Percentiles rank a stretch among this genome's conserved stretches.
These are phyloP conservation scores for Singerocomus rubriflavus DNA, from an alignment of 1,284 basidiomycete genomes.

Conservation along the genomic window DNA sequence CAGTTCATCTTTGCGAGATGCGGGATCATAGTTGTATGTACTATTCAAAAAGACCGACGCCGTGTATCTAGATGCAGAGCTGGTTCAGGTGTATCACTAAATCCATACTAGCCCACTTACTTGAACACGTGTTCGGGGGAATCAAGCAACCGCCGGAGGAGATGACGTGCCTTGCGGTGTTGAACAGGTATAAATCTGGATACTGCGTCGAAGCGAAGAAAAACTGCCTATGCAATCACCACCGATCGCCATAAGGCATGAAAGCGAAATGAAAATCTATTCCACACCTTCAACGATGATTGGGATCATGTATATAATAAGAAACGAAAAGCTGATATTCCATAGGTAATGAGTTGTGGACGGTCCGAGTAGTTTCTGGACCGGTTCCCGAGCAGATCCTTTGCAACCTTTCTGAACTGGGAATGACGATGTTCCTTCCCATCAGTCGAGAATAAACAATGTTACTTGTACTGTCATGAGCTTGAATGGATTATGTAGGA, in stretches of 20 bases:
- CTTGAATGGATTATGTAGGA: background rate
- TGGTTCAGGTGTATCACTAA: background rate
- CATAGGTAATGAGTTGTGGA: conserved; percentile 4
- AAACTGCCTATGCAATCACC: conserved; percentile 15
- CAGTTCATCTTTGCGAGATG: conserved; percentile 10
- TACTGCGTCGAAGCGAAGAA: conserved; percentile 1
- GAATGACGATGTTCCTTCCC: conserved; percentile 17
- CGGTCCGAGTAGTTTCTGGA: conserved; percentile 20
- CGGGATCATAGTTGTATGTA: conserved; percentile 17
- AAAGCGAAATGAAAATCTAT: background rate
- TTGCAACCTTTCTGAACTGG: conserved; percentile 22
- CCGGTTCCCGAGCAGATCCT: conserved; percentile 12
- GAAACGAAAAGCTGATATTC: conserved; percentile 8
- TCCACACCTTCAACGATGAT: conserved; percentile 3
- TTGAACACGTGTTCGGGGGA: conserved; percentile 7
- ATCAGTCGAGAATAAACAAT: conserved; percentile 13
- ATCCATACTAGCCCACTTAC: background rate
- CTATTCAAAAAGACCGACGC: conserved; percentile 7
- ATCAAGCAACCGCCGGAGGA: conserved; percentile 13
- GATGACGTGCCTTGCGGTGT: conserved; percentile 12
- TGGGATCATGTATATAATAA: too few species aligned
- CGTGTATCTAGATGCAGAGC: conserved; percentile 7
- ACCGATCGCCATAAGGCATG: conserved; percentile 10
- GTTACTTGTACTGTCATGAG: conserved; percentile 5
- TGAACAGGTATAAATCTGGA: conserved; percentile 10